Evolutionary conservation across 23 red algal species (phyloP).

Genomic region (Gracilaria vermiculophylla): DNA sequence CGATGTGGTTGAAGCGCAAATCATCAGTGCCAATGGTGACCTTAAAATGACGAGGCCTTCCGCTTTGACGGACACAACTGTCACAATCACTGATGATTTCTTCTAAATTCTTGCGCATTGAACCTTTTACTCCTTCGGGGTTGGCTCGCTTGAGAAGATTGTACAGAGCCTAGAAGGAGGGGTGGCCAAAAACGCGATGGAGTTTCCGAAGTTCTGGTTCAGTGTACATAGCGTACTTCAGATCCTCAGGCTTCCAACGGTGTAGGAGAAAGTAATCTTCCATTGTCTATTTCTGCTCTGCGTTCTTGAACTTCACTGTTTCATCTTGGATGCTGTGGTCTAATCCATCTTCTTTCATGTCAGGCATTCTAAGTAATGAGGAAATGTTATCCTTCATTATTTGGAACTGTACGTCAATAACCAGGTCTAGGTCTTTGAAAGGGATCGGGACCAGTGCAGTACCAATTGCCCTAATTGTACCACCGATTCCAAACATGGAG

Average conservation of each 20-base stretch:
- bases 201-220: slow-evolving; percentile 17
- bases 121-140: too few relatives aligned
- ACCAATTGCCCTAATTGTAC: slow-evolving; percentile 18
- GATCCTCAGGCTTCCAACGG: too few relatives aligned
- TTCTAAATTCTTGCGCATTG: not conserved
- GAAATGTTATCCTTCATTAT: not conserved
- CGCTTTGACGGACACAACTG: not conserved
- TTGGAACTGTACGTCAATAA: too few relatives aligned
- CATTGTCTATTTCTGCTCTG: too few relatives aligned
- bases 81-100: slow-evolving; percentile 3
- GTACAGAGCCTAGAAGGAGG: not conserved
- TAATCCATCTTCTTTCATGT: slow-evolving; percentile 44
- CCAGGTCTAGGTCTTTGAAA: too few relatives aligned
- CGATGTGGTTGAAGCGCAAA: too few relatives aligned
- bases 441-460: slow-evolving; percentile 7
- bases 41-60: slow-evolving; percentile 30
- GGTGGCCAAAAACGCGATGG: slow-evolving; percentile 9
- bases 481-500: slow-evolving; percentile 13
- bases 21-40: slow-evolving; percentile 37
- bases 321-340: slow-evolving; percentile 29
- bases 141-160: not conserved
- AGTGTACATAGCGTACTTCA: slow-evolving; percentile 14
- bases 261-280: too few relatives aligned
- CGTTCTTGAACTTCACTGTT: too few relatives aligned
- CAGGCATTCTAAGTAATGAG: slow-evolving; percentile 26